These are phyloP conservation scores for Teratosphaeria nubilosa DNA, from an alignment of 2,329 filamentous ascomycete species.

Conservation along the genomic window DNA sequence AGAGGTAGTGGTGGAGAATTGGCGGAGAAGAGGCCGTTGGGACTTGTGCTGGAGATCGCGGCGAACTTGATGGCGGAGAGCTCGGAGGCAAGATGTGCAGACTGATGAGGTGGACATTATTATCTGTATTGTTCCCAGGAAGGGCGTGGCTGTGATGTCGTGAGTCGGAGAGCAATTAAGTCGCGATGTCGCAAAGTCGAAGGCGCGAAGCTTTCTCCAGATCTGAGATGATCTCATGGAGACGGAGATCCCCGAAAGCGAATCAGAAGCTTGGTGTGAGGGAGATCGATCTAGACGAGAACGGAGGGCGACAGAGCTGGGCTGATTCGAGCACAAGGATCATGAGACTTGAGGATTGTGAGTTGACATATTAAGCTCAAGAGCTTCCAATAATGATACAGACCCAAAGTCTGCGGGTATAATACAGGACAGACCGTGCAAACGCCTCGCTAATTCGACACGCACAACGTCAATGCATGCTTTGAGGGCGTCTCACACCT, in stretches of 20 bases:
- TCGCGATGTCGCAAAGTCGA: neutral
- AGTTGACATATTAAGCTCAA: neutral
- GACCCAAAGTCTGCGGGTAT: neutral
- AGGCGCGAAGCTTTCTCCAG: neutral
- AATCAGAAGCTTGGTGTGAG: neutral
- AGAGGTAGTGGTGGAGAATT: neutral
- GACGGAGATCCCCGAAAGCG: neutral
- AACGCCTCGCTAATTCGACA: neutral
- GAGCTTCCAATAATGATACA: neutral
- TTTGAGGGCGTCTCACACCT: neutral
- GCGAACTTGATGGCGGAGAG: conserved; percentile 9
- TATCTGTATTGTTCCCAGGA: neutral
- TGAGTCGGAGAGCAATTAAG: neutral
- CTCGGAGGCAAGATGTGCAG: conserved; percentile 16
- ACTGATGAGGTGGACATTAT: conserved; percentile 15
- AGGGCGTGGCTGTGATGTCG: neutral
- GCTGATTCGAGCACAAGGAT: neutral
- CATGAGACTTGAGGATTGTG: no score
- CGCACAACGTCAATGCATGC: neutral
- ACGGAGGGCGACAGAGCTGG: neutral
- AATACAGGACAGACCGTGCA: neutral
- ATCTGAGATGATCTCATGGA: conserved; percentile 1
- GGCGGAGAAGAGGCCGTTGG: conserved; percentile 2
- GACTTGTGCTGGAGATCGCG: conserved; percentile 5
- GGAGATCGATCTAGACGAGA: neutral